Conservation (phyloP, 202 grass and related monocot genomes). For the Digitaria exilis region DNA sequence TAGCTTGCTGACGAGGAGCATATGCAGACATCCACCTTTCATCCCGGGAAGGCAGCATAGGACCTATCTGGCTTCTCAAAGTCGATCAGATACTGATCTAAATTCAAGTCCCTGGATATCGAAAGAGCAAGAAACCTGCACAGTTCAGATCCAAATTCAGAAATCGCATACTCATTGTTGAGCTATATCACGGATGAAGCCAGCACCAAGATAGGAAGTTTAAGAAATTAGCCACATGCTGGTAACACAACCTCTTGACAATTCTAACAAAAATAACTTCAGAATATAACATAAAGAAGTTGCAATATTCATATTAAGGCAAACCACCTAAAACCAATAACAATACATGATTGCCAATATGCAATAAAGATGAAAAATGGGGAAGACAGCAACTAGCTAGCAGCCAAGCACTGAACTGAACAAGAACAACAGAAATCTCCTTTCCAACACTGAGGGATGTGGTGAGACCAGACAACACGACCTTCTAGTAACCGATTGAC, state of each 20-base stretch:
- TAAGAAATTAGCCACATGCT: neutral
- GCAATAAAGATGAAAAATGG: neutral
- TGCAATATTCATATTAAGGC: neutral
- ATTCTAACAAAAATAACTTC: neutral
- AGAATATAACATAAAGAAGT: neutral
- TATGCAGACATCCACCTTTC: slow-evolving; percentile 42
- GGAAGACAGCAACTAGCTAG: neutral
- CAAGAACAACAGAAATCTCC: neutral
- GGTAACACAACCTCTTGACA: neutral
- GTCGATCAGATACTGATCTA: neutral
- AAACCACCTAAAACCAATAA: neutral
- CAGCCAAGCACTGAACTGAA: slow-evolving; percentile 3
- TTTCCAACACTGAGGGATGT: neutral
- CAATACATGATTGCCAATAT: neutral
- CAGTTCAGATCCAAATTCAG: neutral
- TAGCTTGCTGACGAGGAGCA: slow-evolving; percentile 44
- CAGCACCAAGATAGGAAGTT: neutral
- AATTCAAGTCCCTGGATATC: slow-evolving; percentile 6
- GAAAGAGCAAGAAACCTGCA: neutral
- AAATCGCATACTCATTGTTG: neutral
- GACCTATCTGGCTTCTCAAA: neutral
- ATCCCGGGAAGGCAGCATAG: slow-evolving; percentile 44
- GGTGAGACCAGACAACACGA: neutral
- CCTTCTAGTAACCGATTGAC: neutral
- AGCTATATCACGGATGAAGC: neutral